Conservation (phyloP, 768 basidiomycete genomes). For the Agaricus blazei region DNA sequence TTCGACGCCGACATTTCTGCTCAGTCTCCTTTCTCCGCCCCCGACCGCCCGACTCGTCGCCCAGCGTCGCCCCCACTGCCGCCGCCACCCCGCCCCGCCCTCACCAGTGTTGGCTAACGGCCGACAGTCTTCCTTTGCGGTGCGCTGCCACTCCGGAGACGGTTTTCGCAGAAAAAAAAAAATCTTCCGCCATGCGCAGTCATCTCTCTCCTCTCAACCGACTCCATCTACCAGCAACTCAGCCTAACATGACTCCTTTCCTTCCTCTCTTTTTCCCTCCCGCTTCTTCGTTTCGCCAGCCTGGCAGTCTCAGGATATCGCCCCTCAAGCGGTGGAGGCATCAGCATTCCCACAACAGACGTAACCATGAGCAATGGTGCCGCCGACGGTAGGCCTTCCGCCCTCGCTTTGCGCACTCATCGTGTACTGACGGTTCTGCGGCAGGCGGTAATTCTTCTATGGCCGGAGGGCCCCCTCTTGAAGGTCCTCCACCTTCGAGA, state of each 20-base stretch:
- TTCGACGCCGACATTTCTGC: constrained; percentile 58
- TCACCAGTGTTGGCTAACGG: constrained; percentile 38
- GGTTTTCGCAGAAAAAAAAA: constrained; percentile 1
- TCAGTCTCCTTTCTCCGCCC: constrained; percentile 25
- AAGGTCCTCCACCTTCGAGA: constrained; percentile 29
- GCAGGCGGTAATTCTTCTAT: constrained; percentile 3
- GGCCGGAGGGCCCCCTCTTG: constrained; percentile 44
- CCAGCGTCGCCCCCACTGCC: constrained; percentile 25
- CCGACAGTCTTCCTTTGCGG: constrained; percentile 20
- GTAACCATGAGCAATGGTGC: constrained; percentile 31
- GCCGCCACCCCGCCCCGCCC: constrained; percentile 14
- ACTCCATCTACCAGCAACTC: background rate
- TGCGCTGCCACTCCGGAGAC: constrained; percentile 13
- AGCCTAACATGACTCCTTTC: constrained; percentile 10
- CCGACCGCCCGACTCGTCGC: background rate
- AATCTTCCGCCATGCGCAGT: background rate
- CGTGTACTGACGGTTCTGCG: background rate
- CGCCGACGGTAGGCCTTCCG: constrained; percentile 34
- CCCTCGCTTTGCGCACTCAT: background rate
- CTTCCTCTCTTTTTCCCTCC: constrained; percentile 13
- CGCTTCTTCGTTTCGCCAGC: constrained; percentile 42
- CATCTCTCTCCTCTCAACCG: background rate
- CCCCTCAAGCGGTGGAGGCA: constrained; percentile 49
- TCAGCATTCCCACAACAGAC: constrained; percentile 66
- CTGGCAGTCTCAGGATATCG: constrained; percentile 83